Conservation (phyloP, 2,329 filamentous ascomycete genomes). For the Chaetomium sp. region DNA sequence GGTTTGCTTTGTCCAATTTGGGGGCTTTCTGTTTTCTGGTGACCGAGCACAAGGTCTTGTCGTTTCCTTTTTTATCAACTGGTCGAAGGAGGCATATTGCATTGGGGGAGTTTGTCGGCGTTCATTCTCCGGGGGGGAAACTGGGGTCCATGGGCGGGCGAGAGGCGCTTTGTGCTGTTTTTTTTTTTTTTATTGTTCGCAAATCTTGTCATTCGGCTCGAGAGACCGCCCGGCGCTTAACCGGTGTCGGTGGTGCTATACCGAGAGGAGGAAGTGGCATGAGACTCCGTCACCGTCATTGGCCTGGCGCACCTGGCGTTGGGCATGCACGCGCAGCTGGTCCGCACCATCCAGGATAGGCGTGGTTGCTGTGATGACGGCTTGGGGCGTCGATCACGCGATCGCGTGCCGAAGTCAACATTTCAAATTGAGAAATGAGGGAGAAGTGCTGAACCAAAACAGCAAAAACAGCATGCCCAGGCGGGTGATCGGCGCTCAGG, state of each 20-base stretch:
- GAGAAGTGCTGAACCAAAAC: neutral
- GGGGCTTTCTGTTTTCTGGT: neutral
- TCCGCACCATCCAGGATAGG: neutral
- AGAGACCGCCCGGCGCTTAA: conserved; percentile 4
- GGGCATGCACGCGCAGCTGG: neutral
- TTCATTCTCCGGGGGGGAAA: neutral
- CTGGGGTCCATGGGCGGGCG: neutral
- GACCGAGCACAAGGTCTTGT: neutral
- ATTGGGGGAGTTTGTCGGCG: conserved; percentile 2
- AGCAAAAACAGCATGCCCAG: neutral
- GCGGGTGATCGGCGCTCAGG: neutral
- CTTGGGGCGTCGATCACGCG: conserved; percentile 7
- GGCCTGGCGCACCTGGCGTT: neutral
- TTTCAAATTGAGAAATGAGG: conserved; percentile 1
- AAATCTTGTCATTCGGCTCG: conserved; percentile 15
- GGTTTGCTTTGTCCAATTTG: neutral
- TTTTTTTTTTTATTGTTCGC: conserved; percentile 1
- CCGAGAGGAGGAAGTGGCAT: conserved; percentile 10
- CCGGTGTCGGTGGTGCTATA: conserved; percentile 14
- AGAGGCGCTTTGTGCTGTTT: neutral
- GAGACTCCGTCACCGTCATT: neutral
- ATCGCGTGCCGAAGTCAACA: neutral
- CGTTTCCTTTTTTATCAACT: neutral
- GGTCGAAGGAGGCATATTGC: neutral
- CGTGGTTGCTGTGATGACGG: conserved; percentile 4